phyloP scores from a whole-genome alignment of 192 early-diverging fungal species.

The Backusella sp. region DNA sequence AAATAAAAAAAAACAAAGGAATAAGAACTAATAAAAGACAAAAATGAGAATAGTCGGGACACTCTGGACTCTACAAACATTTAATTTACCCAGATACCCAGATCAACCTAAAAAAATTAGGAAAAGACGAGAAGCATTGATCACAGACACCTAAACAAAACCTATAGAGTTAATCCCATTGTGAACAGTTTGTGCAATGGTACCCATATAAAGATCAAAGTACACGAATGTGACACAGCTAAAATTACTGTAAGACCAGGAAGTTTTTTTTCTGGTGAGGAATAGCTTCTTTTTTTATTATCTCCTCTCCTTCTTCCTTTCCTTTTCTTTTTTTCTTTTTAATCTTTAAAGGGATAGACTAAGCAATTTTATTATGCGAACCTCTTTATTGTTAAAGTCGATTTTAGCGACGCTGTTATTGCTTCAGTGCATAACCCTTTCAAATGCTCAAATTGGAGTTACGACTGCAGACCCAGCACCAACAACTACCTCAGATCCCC shows the following conservation, averaged over 20 bases:
- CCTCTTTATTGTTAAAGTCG: not conserved
- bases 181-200: not conserved
- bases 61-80: not conserved
- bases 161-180: not conserved
- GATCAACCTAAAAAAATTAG: not conserved
- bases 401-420: not conserved
- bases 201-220: not conserved
- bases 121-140: not conserved
- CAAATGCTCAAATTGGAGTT: not conserved
- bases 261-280: not conserved
- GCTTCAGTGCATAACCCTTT: not conserved
- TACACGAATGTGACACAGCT: not conserved
- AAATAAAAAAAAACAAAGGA: not conserved
- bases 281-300: constrained; percentile 5
- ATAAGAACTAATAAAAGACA: not conserved
- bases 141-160: not conserved
- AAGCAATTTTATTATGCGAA: not conserved
- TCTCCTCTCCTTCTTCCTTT: not conserved
- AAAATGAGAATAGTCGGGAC: not conserved
- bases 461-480: not conserved
- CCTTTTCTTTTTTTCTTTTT: not conserved
- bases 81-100: not conserved
- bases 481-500: not conserved
- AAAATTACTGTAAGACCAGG: not conserved
- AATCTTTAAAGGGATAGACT: not conserved